Evolutionary conservation across 2,329 filamentous ascomycete genomes (phyloP), one percentile per base, ranked within the genome.

Genomic region (Penicillium nordicum): DNA sequence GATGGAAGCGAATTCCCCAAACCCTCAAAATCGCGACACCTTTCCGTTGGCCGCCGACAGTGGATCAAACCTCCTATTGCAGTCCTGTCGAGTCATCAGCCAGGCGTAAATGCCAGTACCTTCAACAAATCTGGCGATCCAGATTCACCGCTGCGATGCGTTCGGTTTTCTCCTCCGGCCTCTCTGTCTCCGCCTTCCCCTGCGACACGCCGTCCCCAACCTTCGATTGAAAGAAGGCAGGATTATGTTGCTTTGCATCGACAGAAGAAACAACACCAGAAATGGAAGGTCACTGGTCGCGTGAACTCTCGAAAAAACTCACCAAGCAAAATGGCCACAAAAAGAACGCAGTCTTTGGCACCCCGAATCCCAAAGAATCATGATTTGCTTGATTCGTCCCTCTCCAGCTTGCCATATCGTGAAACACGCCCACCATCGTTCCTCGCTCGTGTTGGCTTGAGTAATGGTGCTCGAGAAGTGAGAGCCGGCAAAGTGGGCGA

Each of bases 181-280:
- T 32, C 49, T 14, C 37, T 32, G 18, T 21, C 38, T 12, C 12
- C 55, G 30, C 18, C 47, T 5, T 27, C 57, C 51, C 50, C 29
- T 12, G 37, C 47, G 32, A 21, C n/a, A 4, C 27, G 40, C 5
- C 55, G 34, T 14, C 55, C 51, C 9, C 21, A 60, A 29, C 56
- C 56, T 14, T 61, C 62, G 3, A 48, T 60, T n/a, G 61, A 61
- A 32, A 51, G 57, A 48, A 59, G 58, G 18, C 54, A 52, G 11
- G 55, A 65, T 38, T 51, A 63, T 30, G 42, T 58, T 25, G 37
- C 55, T 18, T 55, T 41, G 6, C 50, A 63, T 38, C 56, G 57
- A 14, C 60, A 57, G 38, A 51, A 55, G 23, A 64, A 60, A 38
- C 58, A 64, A 27, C 50, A 32, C 23, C 60, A 53, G 32, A 64